Evolutionary conservation across 2,329 filamentous ascomycete species (phyloP).

Genomic region (Phaeosphaeria sp.): DNA sequence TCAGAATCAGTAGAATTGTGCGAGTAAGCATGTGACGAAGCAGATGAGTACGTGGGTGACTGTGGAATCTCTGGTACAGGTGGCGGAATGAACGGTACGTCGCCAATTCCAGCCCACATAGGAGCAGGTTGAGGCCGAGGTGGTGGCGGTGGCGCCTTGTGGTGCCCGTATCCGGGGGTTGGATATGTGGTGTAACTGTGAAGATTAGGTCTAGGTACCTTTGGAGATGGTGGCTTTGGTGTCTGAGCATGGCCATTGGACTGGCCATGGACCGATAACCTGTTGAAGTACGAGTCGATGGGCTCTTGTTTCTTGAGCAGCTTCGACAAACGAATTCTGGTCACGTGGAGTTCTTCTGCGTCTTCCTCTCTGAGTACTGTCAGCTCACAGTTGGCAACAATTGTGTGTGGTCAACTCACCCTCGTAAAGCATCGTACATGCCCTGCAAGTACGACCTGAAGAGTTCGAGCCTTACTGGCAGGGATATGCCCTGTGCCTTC

Average conservation of each 20-base stretch:
- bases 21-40: conserved; percentile 50
- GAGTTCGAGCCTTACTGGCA: conserved; percentile 57
- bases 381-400: conserved; percentile 9
- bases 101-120: conserved; percentile 28
- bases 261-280: conserved; percentile 32
- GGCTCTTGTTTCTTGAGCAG: conserved; percentile 47
- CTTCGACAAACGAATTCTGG: conserved; percentile 33
- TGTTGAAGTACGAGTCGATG: conserved; percentile 42
- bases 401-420: conserved; percentile 45
- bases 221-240: conserved; percentile 36
- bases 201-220: conserved; percentile 34
- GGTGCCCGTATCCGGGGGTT: conserved; percentile 18
- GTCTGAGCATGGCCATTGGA: conserved; percentile 26
- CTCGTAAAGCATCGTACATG: conserved; percentile 51
- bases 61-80: conserved; percentile 47
- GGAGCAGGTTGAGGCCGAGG: conserved; percentile 25
- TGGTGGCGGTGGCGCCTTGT: conserved; percentile 12
- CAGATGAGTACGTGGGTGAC: conserved; percentile 52
- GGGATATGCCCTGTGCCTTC: conserved; percentile 53
- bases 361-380: conserved; percentile 33
- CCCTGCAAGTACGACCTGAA: conserved; percentile 59
- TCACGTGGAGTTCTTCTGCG: conserved; percentile 38
- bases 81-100: conserved; percentile 43
- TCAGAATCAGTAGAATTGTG: conserved; percentile 45
- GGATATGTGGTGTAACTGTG: conserved; percentile 37